Percentiles rank a stretch among this genome's conserved stretches.
These are phyloP conservation scores for Aspergillus haitiensis DNA, from an alignment of 495 filamentous ascomycete genomes.

Conservation along the genomic window DNA sequence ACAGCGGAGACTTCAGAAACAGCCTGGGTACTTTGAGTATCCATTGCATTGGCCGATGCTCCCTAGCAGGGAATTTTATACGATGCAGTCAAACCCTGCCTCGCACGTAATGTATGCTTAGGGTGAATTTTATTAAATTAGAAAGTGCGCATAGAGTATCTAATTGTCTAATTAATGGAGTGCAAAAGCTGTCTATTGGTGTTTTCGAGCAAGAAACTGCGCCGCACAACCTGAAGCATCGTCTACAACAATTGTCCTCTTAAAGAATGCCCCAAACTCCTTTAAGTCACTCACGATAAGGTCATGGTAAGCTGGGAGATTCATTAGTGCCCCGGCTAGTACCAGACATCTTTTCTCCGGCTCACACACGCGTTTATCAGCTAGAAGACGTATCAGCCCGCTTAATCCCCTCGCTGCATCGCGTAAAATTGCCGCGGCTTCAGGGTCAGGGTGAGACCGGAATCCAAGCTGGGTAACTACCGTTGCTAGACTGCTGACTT, in stretches of 20 bases:
- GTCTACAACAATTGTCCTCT: neutral
- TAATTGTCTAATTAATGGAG: too few relatives aligned
- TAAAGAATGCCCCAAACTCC: neutral
- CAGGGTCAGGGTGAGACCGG: neutral
- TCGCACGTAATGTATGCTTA: too few relatives aligned
- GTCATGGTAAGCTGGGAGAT: neutral
- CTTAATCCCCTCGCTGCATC: neutral
- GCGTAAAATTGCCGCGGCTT: neutral
- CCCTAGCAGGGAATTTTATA: too few relatives aligned
- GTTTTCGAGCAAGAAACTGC: neutral
- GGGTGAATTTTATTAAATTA: too few relatives aligned
- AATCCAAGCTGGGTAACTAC: neutral
- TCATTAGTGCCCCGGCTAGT: neutral
- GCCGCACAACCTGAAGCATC: neutral
- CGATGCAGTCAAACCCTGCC: too few relatives aligned
- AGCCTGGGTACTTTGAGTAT: too few relatives aligned
- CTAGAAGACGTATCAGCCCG: neutral
- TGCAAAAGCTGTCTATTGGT: too few relatives aligned
- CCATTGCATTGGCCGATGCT: too few relatives aligned
- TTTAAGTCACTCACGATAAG: neutral
- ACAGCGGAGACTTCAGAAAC: too few relatives aligned
- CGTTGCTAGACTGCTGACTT: neutral
- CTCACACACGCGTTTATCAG: neutral
- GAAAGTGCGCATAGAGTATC: too few relatives aligned
- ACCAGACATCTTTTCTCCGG: neutral